A percentile compares a stretch with the other conserved stretches of the same genome.
Conservation (phyloP, 2,329 filamentous ascomycete species). For the Nothophaeocryptopus gaeumannii region DNA sequence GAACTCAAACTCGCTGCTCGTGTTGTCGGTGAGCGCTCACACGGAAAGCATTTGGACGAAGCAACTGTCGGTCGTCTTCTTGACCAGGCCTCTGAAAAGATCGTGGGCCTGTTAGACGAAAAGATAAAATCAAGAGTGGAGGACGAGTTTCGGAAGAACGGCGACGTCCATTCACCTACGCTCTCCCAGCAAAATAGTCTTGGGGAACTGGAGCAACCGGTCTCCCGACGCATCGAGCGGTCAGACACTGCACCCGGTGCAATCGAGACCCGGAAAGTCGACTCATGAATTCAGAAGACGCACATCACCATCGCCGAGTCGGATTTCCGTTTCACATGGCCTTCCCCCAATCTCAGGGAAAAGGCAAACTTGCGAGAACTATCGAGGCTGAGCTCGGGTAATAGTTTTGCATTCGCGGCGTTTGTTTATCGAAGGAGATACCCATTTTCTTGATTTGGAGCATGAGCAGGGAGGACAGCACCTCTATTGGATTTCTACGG, state of each 20-base stretch:
- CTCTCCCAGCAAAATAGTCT: conserved; percentile 1
- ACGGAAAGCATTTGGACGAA: conserved; percentile 42
- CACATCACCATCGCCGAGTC: neutral
- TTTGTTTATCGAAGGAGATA: conserved; percentile 4
- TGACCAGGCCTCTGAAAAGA: conserved; percentile 71
- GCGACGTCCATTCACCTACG: conserved; percentile 9
- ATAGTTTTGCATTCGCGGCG: conserved; percentile 2
- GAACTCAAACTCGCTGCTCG: conserved; percentile 53
- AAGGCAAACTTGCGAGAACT: no score
- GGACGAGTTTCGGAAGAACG: conserved; percentile 24
- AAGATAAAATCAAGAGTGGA: conserved; percentile 54
- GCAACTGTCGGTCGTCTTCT: conserved; percentile 55
- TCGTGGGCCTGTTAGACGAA: conserved; percentile 70
- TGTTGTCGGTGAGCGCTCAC: conserved; percentile 43
- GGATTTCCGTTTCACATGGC: no score
- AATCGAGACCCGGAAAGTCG: conserved; percentile 7
- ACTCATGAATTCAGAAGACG: neutral
- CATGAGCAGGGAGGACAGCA: no score
- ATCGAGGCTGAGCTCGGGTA: no score
- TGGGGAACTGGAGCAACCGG: conserved; percentile 2
- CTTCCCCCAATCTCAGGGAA: no score
- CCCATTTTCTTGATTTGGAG: neutral
- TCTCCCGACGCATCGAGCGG: conserved; percentile 5
- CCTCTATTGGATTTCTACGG: no score
- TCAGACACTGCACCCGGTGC: conserved; percentile 21